Percentiles rank a stretch among this genome's conserved stretches.
These are phyloP conservation scores for Trichoderma atroviride DNA, from an alignment of 2,329 filamentous ascomycete species.

Conservation along the genomic window DNA sequence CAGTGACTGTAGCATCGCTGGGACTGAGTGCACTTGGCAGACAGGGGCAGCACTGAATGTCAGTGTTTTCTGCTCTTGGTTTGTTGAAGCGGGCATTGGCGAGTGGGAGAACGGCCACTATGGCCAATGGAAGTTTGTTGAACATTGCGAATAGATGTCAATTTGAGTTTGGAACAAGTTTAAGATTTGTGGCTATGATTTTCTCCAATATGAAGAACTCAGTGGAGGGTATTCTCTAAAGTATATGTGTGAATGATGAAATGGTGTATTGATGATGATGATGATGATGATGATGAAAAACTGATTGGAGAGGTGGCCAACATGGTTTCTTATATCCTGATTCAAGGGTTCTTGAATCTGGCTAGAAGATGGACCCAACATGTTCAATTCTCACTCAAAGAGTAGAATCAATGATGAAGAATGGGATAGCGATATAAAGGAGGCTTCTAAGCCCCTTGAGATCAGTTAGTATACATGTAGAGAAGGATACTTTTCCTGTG, in stretches of 20 bases:
- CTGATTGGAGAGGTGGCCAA: not conserved
- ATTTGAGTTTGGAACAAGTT: not conserved
- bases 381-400: not conserved
- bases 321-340: slow-evolving; percentile 15
- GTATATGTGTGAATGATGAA: not conserved
- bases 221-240: too few relatives aligned
- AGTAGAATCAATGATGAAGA: not conserved
- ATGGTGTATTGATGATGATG: not conserved
- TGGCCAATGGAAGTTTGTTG: slow-evolving; percentile 33
- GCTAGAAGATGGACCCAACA: too few relatives aligned
- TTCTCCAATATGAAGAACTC: not conserved
- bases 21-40: slow-evolving; percentile 27
- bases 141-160: slow-evolving; percentile 30
- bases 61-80: slow-evolving; percentile 28
- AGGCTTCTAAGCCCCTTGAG: not conserved
- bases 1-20: slow-evolving; percentile 33
- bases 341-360: not conserved
- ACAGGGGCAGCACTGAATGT: slow-evolving; percentile 39
- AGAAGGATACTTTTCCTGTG: not conserved
- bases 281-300: not conserved
- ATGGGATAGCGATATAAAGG: slow-evolving; percentile 23
- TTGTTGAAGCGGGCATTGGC: slow-evolving; percentile 35
- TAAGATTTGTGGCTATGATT: too few relatives aligned
- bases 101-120: slow-evolving; percentile 35
- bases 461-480: not conserved